Conservation (phyloP, 2,329 filamentous ascomycete genomes). For the Corinectria fuckeliana region DNA sequence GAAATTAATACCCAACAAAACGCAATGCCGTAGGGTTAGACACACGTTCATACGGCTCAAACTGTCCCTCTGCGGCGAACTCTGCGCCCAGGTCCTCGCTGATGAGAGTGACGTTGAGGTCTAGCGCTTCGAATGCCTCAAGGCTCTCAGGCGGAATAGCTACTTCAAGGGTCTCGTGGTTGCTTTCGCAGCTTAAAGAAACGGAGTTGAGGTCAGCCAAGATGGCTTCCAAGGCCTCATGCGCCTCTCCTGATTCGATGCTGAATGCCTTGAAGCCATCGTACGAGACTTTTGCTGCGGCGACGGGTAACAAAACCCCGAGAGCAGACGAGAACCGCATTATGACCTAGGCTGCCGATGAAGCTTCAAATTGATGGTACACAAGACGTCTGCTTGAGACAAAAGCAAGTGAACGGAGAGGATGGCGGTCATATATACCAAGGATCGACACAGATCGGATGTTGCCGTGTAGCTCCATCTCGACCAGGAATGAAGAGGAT, state of each 20-base stretch:
- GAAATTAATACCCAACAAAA: background rate
- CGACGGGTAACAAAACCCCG: constrained; percentile 21
- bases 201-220: constrained; percentile 31
- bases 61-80: constrained; percentile 31
- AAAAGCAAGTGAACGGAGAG: background rate
- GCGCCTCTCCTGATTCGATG: constrained; percentile 27
- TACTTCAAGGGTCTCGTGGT: constrained; percentile 32
- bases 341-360: background rate
- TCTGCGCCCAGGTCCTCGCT: constrained; percentile 36
- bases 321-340: constrained; percentile 18
- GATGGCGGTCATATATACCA: background rate
- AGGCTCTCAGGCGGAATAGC: constrained; percentile 36
- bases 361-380: background rate
- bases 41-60: constrained; percentile 25
- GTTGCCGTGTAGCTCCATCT: background rate
- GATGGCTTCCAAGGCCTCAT: constrained; percentile 20
- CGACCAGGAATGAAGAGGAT: background rate
- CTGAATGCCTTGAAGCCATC: constrained; percentile 37
- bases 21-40: accelerated
- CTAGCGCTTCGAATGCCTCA: constrained; percentile 29
- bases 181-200: constrained; percentile 34
- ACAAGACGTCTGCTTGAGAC: background rate
- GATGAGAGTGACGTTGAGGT: constrained; percentile 29
- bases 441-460: background rate
- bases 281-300: constrained; percentile 29